Conservation (phyloP, 1,139 yeast genomes). For the Pichia sp. region DNA sequence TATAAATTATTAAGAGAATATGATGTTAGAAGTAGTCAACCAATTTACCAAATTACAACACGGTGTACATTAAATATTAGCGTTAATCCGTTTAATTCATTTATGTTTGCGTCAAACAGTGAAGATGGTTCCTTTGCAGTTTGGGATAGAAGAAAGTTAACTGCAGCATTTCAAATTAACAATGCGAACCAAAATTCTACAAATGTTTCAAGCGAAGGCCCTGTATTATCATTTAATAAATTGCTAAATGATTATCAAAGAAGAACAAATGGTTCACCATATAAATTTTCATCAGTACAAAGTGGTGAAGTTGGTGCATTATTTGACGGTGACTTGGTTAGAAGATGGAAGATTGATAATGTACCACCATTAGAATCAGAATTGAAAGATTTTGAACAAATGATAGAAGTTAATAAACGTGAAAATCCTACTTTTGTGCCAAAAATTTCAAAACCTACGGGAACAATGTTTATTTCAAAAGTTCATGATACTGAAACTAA, state of each 20-base stretch:
- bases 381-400: conserved; percentile 17
- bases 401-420: conserved; percentile 13
- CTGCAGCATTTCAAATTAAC: conserved; percentile 27
- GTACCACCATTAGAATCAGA: conserved; percentile 38
- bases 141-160: conserved; percentile 77
- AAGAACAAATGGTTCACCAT: conserved; percentile 53
- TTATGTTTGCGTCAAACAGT: conserved; percentile 65
- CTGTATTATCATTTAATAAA: conserved; percentile 61
- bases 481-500: conserved; percentile 74
- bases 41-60: conserved; percentile 69
- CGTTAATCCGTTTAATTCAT: conserved; percentile 59
- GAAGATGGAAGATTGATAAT: conserved; percentile 75
- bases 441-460: conserved; percentile 37
- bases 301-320: conserved; percentile 74
- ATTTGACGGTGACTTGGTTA: conserved; percentile 68
- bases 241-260: conserved; percentile 59
- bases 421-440: conserved; percentile 29
- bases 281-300: conserved; percentile 63
- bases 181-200: conserved; percentile 21
- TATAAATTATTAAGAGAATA: conserved; percentile 73
- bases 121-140: conserved; percentile 82
- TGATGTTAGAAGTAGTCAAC: conserved; percentile 65
- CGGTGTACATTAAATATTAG: conserved; percentile 64
- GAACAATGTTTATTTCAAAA: conserved; percentile 64
- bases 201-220: conserved; percentile 40